Percentiles rank a stretch among this genome's conserved stretches.
These are phyloP conservation scores for Tolypocladium capitatum DNA, from an alignment of 2,329 filamentous ascomycete genomes.

Conservation along the genomic window DNA sequence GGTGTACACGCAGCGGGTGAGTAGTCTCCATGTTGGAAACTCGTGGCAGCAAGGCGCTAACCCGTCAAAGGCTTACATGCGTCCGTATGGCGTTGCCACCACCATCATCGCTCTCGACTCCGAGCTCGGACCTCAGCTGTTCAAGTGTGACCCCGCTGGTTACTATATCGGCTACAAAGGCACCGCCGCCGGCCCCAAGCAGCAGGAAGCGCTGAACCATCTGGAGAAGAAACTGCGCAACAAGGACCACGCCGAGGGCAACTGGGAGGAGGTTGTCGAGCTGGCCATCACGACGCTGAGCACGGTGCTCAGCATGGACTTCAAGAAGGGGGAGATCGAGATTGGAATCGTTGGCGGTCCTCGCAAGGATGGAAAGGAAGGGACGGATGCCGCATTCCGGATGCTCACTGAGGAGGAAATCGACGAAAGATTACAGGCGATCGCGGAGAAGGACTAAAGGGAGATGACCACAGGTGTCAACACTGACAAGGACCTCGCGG, in stretches of 20 bases:
- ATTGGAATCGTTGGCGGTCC: slow-evolving; percentile 94
- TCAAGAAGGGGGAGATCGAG: slow-evolving; percentile 98
- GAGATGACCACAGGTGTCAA: slow-evolving; percentile 4
- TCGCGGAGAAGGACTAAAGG: slow-evolving; percentile 89
- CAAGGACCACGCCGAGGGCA: slow-evolving; percentile 85
- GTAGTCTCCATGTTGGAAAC: slow-evolving; percentile 14
- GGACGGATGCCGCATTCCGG: slow-evolving; percentile 67
- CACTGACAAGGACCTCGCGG: neutral
- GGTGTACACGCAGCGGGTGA: slow-evolving; percentile 92
- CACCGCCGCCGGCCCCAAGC: slow-evolving; percentile 91
- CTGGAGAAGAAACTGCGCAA: slow-evolving; percentile 99
- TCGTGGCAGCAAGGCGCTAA: neutral
- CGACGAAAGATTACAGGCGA: slow-evolving; percentile 93
- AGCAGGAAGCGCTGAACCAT: slow-evolving; percentile 96
- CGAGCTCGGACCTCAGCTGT: slow-evolving; percentile 85
- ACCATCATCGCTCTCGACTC: slow-evolving; percentile 90
- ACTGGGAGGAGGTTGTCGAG: slow-evolving; percentile 96
- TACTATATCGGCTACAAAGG: slow-evolving; percentile 99
- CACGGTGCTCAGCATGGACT: slow-evolving; percentile 95
- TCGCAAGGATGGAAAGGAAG: slow-evolving; percentile 67
- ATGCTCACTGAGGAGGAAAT: slow-evolving; percentile 94
- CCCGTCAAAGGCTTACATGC: slow-evolving; percentile 68
- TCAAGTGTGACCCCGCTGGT: slow-evolving; percentile 95
- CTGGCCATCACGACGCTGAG: slow-evolving; percentile 89
- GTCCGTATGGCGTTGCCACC: slow-evolving; percentile 87